A percentile compares a stretch with the other conserved stretches of the same genome.
Conservation (phyloP, 441 rosid genomes). For the Raphanus hybrid region DNA sequence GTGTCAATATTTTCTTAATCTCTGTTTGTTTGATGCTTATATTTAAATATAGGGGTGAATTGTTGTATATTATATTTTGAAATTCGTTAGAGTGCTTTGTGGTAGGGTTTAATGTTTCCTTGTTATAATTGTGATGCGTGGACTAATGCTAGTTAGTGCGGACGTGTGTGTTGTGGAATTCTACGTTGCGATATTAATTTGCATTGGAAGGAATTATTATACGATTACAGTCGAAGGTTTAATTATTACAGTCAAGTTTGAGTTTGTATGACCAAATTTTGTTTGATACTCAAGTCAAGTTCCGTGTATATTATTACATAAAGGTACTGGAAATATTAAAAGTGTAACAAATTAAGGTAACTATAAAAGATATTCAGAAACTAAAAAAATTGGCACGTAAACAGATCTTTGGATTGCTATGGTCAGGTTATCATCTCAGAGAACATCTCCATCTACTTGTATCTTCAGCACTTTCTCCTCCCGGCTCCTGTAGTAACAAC, state of each 20-base stretch:
- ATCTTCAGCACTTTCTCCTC: conserved; percentile 79
- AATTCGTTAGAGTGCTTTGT: neutral
- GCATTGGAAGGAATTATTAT: no score
- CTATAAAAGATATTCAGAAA: neutral
- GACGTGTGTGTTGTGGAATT: neutral
- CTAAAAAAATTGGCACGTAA: neutral
- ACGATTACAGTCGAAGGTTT: no score
- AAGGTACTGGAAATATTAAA: no score
- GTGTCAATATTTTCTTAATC: neutral
- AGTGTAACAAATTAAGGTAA: neutral
- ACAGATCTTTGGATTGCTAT: neutral
- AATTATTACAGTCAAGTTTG: no score
- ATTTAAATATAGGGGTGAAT: neutral
- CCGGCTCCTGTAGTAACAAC: conserved; percentile 45
- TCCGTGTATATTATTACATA: no score
- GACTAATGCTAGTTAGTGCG: neutral
- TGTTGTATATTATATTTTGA: neutral
- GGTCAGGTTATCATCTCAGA: no score
- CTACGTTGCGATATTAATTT: no score
- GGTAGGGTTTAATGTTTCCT: neutral
- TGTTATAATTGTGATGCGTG: no score
- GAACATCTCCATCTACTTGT: no score
- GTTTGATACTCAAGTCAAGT: no score
- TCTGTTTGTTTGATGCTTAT: neutral
- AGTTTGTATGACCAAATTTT: no score